Percentiles rank a stretch among this genome's conserved stretches.
Evolutionary conservation across 2,329 filamentous ascomycete species (phyloP).

Genomic region (Fusarium pilosicola): DNA sequence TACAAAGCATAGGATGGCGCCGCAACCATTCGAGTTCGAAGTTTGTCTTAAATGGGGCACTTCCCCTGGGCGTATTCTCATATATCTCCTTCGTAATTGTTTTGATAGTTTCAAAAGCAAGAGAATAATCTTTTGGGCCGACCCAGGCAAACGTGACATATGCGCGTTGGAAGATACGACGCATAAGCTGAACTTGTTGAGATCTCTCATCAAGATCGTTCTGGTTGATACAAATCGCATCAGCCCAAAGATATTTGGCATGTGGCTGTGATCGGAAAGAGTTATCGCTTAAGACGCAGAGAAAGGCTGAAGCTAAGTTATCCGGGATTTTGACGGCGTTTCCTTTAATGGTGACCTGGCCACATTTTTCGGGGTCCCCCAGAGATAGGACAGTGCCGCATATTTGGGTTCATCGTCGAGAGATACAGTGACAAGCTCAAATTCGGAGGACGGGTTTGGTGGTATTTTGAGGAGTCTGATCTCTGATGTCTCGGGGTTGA

Average conservation of each 20-base stretch:
- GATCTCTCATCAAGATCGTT: background rate
- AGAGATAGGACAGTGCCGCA: slow-evolving; percentile 14
- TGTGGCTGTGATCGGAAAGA: background rate
- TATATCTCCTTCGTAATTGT: background rate
- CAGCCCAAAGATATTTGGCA: background rate
- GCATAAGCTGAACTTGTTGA: slow-evolving; percentile 14
- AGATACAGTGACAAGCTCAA: slow-evolving; percentile 5
- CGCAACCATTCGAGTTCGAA: background rate
- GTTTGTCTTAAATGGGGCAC: background rate
- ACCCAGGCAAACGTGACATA: background rate
- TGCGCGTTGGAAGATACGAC: background rate
- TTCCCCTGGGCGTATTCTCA: background rate
- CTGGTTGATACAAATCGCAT: slow-evolving; percentile 10
- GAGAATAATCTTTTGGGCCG: slow-evolving; percentile 5
- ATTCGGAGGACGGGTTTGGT: background rate
- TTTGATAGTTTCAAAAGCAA: background rate
- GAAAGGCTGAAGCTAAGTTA: slow-evolving; percentile 8
- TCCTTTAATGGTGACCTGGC: background rate
- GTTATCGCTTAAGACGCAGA: background rate
- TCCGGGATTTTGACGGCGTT: background rate
- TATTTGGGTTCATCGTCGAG: slow-evolving; percentile 6
- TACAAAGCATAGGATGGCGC: background rate
- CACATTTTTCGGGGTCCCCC: background rate
- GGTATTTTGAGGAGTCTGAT: slow-evolving; percentile 5
- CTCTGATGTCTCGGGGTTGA: background rate